These are phyloP conservation scores for Trichosporon asahii DNA, from an alignment of 1,284 basidiomycete genomes.

Conservation along the genomic window DNA sequence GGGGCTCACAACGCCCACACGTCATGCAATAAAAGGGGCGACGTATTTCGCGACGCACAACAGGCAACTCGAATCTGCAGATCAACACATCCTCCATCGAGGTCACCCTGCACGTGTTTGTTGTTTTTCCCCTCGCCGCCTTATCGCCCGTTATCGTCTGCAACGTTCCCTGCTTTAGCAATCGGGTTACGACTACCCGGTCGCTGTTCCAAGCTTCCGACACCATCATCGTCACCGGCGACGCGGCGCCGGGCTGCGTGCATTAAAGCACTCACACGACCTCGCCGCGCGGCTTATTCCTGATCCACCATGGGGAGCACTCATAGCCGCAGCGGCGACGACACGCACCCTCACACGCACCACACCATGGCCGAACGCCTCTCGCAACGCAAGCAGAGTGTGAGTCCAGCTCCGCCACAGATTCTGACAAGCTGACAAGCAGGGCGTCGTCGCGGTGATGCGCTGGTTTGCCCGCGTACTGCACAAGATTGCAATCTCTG, in stretches of 20 bases:
- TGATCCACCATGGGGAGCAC: background rate
- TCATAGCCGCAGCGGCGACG: background rate
- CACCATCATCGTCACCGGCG: too few relatives aligned
- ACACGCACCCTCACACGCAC: background rate
- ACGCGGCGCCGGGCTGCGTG: too few relatives aligned
- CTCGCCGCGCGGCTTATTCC: background rate
- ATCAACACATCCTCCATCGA: background rate
- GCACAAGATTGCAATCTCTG: background rate
- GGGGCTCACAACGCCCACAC: background rate
- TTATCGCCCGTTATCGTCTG: background rate
- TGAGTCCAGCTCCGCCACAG: background rate
- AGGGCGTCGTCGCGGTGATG: background rate
- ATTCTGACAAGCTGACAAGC: slow-evolving; percentile 13
- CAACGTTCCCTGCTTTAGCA: background rate
- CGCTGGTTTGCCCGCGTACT: background rate
- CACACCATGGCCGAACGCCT: slow-evolving; percentile 3
- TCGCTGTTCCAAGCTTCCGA: background rate
- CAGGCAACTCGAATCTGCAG: background rate
- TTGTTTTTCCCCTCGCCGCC: background rate
- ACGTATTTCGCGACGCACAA: background rate
- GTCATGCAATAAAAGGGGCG: background rate
- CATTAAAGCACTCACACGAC: background rate
- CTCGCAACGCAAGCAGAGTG: background rate
- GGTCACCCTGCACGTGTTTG: background rate
- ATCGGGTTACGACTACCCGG: background rate